Base-by-base conservation (phyloP, 768 basidiomycete species). In the Collybiopsis luxurians region DNA sequence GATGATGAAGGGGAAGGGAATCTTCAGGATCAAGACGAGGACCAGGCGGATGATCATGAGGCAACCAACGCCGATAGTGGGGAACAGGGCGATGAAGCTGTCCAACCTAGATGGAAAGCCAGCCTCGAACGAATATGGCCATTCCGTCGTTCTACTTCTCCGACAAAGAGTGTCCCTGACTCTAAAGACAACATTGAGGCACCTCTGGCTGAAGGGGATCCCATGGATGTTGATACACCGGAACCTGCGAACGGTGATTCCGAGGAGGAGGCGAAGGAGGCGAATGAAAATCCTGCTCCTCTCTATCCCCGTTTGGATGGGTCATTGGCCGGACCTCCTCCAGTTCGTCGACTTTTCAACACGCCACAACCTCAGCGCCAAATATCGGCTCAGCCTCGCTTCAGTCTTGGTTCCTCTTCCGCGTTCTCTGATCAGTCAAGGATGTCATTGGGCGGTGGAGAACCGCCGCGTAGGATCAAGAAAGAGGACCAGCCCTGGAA, bases 401-500 rank as follows among this genome's bases (percentile, higher is more conserved):
- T 23, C 50, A 47, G 26, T 24, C 45, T 28, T 48, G 27, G 38
- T 50, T 39, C 49, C 49, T 28, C 56, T 46, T 56, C 45, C 28
- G 27, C 38, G 4, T 42, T 52, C 10, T 56, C 63, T 11, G 61
- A 61, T 44, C 59, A 61, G 2, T 50, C 59, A 55, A 53, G 73
- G 57, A 69, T 75, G 57, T 84, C 83, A 0, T 66, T 82, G 23
- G 81, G 78, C 11, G 76, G 75, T 0, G 72, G 72, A 1, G 79
- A 78, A 36, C 73, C 82, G 1, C 21, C 21, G 9, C 74, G 75
- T 34, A 72, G 82, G 12, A 73, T 84, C 7, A 65, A 79, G 10
- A 63, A 81, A 2, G 76, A 55, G 54, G 54, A 80, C 28, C 73
- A 78, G 40, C 74, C 79, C 13, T 86, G 83, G 86, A 77, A 73